Percentiles rank a stretch among this genome's conserved stretches.
Evolutionary conservation across 2,329 filamentous ascomycete species (phyloP).

Genomic region (Hansfordia pulvinata): DNA sequence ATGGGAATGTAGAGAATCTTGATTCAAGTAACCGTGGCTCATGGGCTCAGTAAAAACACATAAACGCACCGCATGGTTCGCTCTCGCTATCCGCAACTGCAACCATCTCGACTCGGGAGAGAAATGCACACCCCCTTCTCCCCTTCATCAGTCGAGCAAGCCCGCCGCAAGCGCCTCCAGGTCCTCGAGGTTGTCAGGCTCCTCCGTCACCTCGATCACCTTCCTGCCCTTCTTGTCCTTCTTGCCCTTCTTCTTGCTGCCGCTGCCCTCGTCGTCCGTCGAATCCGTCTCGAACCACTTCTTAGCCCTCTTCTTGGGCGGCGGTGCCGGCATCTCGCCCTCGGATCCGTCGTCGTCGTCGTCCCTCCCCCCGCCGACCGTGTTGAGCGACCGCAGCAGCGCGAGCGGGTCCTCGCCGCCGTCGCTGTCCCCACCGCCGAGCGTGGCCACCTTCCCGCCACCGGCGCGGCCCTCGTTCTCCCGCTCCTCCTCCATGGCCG

Average conservation of each 20-base stretch:
- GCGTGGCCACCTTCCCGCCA: slow-evolving; percentile 17
- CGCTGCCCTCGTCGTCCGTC: slow-evolving; percentile 28
- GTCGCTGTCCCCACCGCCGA: slow-evolving; percentile 22
- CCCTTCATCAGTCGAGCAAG: slow-evolving; percentile 53
- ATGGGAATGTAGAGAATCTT: no score
- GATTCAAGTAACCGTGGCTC: no score
- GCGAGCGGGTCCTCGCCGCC: slow-evolving; percentile 40
- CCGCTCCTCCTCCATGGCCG: slow-evolving; percentile 20
- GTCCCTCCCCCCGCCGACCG: slow-evolving; percentile 21
- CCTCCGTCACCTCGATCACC: slow-evolving; percentile 47
- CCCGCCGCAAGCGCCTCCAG: slow-evolving; percentile 65
- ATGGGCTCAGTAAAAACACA: no score
- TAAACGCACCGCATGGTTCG: no score
- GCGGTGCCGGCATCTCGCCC: slow-evolving; percentile 24
- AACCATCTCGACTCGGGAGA: no score
- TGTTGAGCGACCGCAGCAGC: slow-evolving; percentile 42
- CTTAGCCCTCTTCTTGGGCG: slow-evolving; percentile 51
- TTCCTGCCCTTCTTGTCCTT: slow-evolving; percentile 35
- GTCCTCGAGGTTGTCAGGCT: slow-evolving; percentile 69
- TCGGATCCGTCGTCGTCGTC: slow-evolving; percentile 12
- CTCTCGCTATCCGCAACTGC: no score
- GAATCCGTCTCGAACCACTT: slow-evolving; percentile 68
- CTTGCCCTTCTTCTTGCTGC: slow-evolving; percentile 21
- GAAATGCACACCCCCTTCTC: no score
- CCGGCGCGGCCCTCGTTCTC: slow-evolving; percentile 16